A percentile compares a stretch with the other conserved stretches of the same genome.
phyloP scores from a whole-genome alignment of 805 yeast species.

The Saturnispora gosingensis region DNA sequence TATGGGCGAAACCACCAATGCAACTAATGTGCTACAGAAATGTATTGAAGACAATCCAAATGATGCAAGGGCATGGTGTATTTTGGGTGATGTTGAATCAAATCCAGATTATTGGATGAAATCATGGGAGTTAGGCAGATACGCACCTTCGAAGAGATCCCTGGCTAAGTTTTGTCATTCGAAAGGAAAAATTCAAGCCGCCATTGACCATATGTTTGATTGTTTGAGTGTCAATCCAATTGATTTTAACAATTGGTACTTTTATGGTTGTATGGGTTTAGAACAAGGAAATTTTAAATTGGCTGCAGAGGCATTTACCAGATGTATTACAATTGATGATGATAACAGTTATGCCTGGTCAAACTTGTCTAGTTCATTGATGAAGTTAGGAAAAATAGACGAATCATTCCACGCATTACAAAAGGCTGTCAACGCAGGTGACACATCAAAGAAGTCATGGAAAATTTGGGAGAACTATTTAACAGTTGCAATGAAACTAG shows the following conservation, averaged over 20 bases:
- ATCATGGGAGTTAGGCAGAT: conserved; percentile 81
- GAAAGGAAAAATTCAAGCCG: conserved; percentile 39
- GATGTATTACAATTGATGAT: conserved; percentile 83
- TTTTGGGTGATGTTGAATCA: conserved; percentile 75
- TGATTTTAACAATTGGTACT: conserved; percentile 76
- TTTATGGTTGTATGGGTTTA: conserved; percentile 85
- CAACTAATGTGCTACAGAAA: conserved; percentile 41
- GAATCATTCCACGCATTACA: conserved; percentile 83
- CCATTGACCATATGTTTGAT: conserved; percentile 64
- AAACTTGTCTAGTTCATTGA: conserved; percentile 73
- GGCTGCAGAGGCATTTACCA: conserved; percentile 86
- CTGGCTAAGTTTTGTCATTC: conserved; percentile 62
- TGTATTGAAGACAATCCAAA: conserved; percentile 48
- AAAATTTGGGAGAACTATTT: conserved; percentile 83
- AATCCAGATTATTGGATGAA: conserved; percentile 72
- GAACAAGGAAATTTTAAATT: conserved; percentile 60
- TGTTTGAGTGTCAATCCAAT: conserved; percentile 67
- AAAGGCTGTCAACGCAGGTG: conserved; percentile 64
- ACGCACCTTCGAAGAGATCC: conserved; percentile 79
- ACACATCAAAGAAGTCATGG: conserved; percentile 67
- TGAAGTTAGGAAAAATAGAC: conserved; percentile 51
- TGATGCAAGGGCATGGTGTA: conserved; percentile 76
- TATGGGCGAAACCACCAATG: conserved; percentile 68
- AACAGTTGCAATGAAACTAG: conserved; percentile 68
- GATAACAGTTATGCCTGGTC: conserved; percentile 82